These are phyloP conservation scores for Tympanopsis confertula DNA, from an alignment of 2,329 filamentous ascomycete genomes.

Conservation along the genomic window DNA sequence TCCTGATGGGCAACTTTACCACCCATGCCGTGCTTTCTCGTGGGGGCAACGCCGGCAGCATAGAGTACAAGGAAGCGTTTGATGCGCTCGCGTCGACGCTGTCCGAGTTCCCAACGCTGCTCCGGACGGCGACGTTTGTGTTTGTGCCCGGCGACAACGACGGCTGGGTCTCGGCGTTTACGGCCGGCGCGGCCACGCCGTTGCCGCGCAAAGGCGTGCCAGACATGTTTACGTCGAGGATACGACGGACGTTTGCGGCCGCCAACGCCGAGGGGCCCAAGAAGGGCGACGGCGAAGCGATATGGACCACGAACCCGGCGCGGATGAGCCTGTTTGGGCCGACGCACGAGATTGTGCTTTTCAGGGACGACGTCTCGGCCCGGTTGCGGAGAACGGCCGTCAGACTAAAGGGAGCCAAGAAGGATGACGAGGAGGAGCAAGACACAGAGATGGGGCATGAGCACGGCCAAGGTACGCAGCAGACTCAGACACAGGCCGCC, in stretches of 20 bases:
- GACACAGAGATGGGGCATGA: slow-evolving; percentile 11
- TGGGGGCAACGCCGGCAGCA: slow-evolving; percentile 65
- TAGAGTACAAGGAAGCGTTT: slow-evolving; percentile 95
- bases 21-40: slow-evolving; percentile 52
- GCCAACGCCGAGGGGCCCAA: slow-evolving; percentile 61
- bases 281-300: slow-evolving; percentile 34
- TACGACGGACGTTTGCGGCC: slow-evolving; percentile 67
- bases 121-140: slow-evolving; percentile 72
- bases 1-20: slow-evolving; percentile 77
- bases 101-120: slow-evolving; percentile 69
- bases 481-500: slow-evolving; percentile 7
- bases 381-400: slow-evolving; percentile 69
- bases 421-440: slow-evolving; percentile 20
- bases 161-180: slow-evolving; percentile 82
- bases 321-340: slow-evolving; percentile 78
- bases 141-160: slow-evolving; percentile 96
- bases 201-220: slow-evolving; percentile 65
- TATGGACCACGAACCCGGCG: slow-evolving; percentile 84
- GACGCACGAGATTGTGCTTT: slow-evolving; percentile 73
- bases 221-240: slow-evolving; percentile 77
- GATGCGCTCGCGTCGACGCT: slow-evolving; percentile 75
- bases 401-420: slow-evolving; percentile 40
- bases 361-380: slow-evolving; percentile 75
- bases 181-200: slow-evolving; percentile 59
- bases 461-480: slow-evolving; percentile 3